A percentile compares a stretch with the other conserved stretches of the same genome.
phyloP scores from a whole-genome alignment of 2,329 filamentous ascomycete genomes.

The Aspergillus tamarii region DNA sequence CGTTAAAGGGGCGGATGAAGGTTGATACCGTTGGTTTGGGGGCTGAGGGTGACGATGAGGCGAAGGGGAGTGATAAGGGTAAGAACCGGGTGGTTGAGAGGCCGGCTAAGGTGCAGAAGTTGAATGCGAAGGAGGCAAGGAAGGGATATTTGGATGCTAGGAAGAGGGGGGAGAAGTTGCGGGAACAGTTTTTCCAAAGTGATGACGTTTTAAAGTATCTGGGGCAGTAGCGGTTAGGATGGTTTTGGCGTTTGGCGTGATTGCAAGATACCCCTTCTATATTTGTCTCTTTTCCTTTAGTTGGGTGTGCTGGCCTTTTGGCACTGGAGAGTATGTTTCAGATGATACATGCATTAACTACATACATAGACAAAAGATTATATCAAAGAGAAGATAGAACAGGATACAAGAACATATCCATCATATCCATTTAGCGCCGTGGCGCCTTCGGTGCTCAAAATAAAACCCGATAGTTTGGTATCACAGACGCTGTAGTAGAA shows the following conservation, averaged over 20 bases:
- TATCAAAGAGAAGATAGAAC: conserved; percentile 6
- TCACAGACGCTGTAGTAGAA: conserved; percentile 36
- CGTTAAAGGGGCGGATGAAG: conserved; percentile 73
- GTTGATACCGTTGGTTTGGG: conserved; percentile 76
- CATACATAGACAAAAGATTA: conserved; percentile 9
- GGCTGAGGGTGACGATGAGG: conserved; percentile 34
- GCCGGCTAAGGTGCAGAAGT: conserved; percentile 50
- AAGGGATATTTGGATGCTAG: conserved; percentile 65
- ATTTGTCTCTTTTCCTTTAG: background rate
- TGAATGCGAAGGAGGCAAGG: conserved; percentile 73
- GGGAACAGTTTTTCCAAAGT: conserved; percentile 72
- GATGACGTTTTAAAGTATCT: conserved; percentile 79
- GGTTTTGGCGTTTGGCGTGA: conserved; percentile 4
- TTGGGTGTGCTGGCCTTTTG: background rate
- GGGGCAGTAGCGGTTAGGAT: conserved; percentile 35
- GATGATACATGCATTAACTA: conserved; percentile 10
- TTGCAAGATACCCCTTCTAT: conserved; percentile 12
- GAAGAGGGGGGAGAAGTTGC: conserved; percentile 65
- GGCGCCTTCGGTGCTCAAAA: conserved; percentile 18
- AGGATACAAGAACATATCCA: conserved; percentile 9
- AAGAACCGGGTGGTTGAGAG: conserved; percentile 37
- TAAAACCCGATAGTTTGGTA: conserved; percentile 31
- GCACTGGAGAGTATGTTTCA: background rate
- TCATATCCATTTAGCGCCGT: conserved; percentile 11
- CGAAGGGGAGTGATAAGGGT: conserved; percentile 30